These are phyloP conservation scores for Mycena vulgaris DNA, from an alignment of 768 basidiomycete species.

Conservation along the genomic window DNA sequence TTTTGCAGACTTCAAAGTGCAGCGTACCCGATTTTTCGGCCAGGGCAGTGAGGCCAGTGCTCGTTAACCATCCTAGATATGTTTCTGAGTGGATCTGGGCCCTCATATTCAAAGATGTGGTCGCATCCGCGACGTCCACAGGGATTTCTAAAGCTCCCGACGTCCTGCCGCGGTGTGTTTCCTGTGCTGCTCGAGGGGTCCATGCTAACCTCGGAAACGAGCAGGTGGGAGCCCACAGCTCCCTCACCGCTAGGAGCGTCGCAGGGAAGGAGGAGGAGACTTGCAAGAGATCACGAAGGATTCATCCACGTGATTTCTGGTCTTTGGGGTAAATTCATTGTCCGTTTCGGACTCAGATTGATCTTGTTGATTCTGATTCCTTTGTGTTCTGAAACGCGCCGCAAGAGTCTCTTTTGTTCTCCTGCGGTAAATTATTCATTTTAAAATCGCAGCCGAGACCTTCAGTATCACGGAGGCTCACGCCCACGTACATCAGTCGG, in stretches of 20 bases:
- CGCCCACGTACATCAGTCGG: background rate
- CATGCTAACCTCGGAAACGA: background rate
- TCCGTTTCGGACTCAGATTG: conserved; percentile 9
- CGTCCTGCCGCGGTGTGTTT: background rate
- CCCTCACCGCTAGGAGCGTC: background rate
- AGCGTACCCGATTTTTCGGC: background rate
- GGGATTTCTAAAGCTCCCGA: background rate
- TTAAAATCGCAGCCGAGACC: background rate
- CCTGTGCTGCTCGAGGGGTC: background rate
- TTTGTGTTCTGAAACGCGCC: background rate
- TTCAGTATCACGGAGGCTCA: conserved; percentile 19
- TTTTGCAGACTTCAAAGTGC: background rate
- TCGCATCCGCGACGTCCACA: conserved; percentile 18
- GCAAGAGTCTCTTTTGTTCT: background rate
- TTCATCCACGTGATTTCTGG: background rate
- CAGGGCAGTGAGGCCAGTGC: conserved; percentile 5
- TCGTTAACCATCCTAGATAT: conserved; percentile 12
- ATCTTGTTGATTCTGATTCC: conserved; percentile 1
- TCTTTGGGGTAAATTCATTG: background rate
- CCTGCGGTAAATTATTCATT: background rate
- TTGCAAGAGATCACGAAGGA: background rate
- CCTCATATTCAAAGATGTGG: conserved; percentile 19
- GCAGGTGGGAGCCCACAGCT: background rate
- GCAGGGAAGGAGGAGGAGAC: background rate
- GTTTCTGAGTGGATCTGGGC: conserved; percentile 9